Percentiles rank a stretch among this genome's conserved stretches.
Conservation (phyloP, 768 basidiomycete species). For the Candolleomyces eurysporus region DNA sequence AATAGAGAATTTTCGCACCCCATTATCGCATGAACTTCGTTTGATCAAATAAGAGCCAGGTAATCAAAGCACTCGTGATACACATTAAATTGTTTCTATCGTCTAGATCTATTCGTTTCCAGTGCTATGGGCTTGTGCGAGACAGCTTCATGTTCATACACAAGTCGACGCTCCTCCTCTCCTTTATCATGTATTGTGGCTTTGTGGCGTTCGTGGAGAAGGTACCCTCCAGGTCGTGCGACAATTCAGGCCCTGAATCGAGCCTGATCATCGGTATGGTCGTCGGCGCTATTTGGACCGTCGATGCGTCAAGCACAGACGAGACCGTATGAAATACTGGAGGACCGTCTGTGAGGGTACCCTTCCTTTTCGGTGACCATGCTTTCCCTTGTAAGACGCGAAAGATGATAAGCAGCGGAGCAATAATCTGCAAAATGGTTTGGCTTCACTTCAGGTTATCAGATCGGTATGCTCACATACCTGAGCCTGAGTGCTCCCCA, state of each 20-base stretch:
- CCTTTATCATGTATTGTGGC: too few relatives aligned
- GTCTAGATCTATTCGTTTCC: too few relatives aligned
- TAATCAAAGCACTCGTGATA: not conserved
- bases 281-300: too few relatives aligned
- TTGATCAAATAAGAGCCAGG: not conserved
- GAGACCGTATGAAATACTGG: not conserved
- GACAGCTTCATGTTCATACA: too few relatives aligned
- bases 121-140: too few relatives aligned
- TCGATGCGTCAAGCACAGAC: not conserved
- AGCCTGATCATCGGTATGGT: too few relatives aligned
- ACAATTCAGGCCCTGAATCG: too few relatives aligned
- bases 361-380: conserved; percentile 5
- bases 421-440: conserved; percentile 9
- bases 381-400: conserved; percentile 17
- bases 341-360: not conserved
- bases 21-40: not conserved
- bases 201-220: too few relatives aligned
- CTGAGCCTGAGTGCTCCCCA: conserved; percentile 2
- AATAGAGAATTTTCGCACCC: not conserved
- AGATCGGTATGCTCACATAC: not conserved
- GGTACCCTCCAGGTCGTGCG: too few relatives aligned
- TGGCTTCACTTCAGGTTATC: not conserved
- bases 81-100: too few relatives aligned
- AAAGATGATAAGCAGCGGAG: conserved; percentile 14
- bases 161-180: too few relatives aligned